Conservation (phyloP, 441 rosid species). For the Gossypium trilobum region DNA sequence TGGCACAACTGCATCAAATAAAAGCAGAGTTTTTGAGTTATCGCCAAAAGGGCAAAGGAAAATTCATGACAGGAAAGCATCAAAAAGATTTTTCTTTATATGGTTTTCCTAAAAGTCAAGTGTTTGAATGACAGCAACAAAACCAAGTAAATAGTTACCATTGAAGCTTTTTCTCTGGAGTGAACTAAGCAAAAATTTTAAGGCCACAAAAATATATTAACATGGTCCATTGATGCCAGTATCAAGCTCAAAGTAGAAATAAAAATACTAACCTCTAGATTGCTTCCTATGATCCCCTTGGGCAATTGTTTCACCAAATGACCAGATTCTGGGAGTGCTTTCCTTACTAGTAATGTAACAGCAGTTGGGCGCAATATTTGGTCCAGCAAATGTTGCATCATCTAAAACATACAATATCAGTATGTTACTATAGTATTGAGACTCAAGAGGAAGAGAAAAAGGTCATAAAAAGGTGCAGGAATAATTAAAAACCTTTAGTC, state of each 20-base stretch:
- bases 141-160: too few species aligned
- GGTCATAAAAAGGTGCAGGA: background rate
- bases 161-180: too few species aligned
- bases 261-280: conserved; percentile 40
- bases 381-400: conserved; percentile 32
- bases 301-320: conserved; percentile 34
- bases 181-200: too few species aligned
- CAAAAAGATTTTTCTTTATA: too few species aligned
- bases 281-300: conserved; percentile 36
- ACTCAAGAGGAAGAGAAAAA: background rate
- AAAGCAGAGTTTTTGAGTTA: conserved; percentile 8
- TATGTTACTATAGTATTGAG: background rate
- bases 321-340: conserved; percentile 41
- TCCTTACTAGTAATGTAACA: conserved; percentile 48
- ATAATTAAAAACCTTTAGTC: conserved; percentile 35
- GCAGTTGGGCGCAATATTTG: conserved; percentile 24
- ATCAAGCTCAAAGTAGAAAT: conserved; percentile 8
- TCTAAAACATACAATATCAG: conserved; percentile 20
- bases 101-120: too few species aligned
- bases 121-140: too few species aligned
- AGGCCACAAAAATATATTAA: background rate
- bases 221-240: background rate
- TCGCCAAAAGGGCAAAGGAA: background rate
- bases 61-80: background rate
- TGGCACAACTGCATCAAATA: conserved; percentile 62